Evolutionary conservation across 495 filamentous ascomycete genomes (phyloP).

Genomic region (Parachaetomium inaequale): DNA sequence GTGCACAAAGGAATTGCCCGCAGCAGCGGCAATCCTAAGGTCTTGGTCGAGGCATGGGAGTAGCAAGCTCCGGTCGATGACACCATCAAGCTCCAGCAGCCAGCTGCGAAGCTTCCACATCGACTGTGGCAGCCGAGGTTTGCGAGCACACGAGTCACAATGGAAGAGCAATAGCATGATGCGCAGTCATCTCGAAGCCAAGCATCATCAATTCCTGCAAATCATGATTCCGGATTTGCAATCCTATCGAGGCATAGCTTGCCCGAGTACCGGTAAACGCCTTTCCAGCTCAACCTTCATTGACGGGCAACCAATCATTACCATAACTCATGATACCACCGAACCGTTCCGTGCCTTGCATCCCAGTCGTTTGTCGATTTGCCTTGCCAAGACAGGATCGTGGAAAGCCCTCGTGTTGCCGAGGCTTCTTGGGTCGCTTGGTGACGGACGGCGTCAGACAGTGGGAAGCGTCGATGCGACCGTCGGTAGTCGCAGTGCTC

Average conservation of each 20-base stretch:
- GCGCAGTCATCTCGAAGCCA: constrained; percentile 9
- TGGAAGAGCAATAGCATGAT: not conserved
- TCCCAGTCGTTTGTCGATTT: constrained; percentile 17
- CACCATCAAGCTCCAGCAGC: no score
- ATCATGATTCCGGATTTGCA: constrained; percentile 25
- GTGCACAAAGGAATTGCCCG: no score
- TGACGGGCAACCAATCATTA: constrained; percentile 30
- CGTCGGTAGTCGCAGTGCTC: constrained; percentile 15
- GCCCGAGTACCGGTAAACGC: constrained; percentile 26
- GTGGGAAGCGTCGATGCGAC: constrained; percentile 22
- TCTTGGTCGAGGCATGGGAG: no score
- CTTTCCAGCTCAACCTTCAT: constrained; percentile 29
- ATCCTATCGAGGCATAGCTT: constrained; percentile 24
- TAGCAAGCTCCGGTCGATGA: no score
- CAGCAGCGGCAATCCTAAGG: no score
- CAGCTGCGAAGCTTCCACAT: not conserved
- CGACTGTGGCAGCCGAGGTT: not conserved
- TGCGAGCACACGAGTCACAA: not conserved
- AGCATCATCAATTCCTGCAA: constrained; percentile 24
- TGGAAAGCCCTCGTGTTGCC: constrained; percentile 17
- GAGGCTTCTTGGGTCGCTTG: constrained; percentile 20
- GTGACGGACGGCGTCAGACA: constrained; percentile 20
- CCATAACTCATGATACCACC: constrained; percentile 27
- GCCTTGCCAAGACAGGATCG: constrained; percentile 15
- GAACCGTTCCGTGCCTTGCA: constrained; percentile 18